Evolutionary conservation across 2,329 filamentous ascomycete genomes (phyloP).

Genomic region (Catunica adiposa): DNA sequence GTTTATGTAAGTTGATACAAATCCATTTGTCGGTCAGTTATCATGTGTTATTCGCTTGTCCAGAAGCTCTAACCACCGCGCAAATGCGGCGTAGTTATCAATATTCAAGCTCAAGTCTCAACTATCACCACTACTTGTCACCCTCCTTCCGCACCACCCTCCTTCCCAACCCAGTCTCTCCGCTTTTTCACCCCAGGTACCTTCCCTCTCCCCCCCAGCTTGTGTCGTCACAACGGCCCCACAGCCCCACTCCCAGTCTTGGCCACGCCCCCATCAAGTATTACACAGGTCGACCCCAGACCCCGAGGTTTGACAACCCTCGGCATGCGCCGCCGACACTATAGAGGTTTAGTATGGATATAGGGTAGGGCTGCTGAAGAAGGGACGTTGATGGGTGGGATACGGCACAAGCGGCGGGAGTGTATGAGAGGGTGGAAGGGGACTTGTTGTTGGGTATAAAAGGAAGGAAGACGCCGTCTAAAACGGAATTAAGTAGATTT

Average conservation of each 20-base stretch:
- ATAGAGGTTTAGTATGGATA: neutral
- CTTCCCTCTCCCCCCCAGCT: neutral
- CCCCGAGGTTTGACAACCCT: neutral
- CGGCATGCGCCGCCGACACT: neutral
- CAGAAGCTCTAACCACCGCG: neutral
- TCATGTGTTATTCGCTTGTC: no score
- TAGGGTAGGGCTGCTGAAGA: no score
- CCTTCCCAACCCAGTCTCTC: neutral
- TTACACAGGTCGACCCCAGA: neutral
- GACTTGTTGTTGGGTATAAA: neutral
- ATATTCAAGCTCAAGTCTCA: neutral
- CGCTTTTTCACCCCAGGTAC: neutral
- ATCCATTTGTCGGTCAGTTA: no score
- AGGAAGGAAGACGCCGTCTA: neutral
- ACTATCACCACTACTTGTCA: neutral
- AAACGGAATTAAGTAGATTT: neutral
- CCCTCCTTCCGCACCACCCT: neutral
- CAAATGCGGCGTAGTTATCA: neutral
- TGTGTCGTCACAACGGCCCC: neutral
- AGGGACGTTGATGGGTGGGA: neutral
- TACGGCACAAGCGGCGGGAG: neutral
- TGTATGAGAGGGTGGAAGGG: neutral
- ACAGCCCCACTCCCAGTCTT: no score
- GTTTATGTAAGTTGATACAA: no score
- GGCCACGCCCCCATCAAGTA: no score